A percentile compares a stretch with the other conserved stretches of the same genome.
Conservation (phyloP, 768 basidiomycete genomes). For the Boletus patriciae region DNA sequence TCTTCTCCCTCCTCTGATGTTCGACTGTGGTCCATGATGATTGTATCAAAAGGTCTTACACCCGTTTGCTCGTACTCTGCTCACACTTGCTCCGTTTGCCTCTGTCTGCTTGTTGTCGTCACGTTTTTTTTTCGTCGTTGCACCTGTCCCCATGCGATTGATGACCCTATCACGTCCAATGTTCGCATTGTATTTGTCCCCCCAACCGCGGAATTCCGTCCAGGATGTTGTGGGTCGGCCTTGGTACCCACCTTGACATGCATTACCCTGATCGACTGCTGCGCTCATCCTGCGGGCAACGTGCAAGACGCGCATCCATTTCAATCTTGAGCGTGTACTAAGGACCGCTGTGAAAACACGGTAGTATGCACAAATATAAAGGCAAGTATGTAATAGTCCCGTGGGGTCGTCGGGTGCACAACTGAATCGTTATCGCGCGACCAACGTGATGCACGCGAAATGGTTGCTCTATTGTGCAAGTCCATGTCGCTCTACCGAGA, state of each 20-base stretch:
- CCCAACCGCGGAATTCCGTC: neutral
- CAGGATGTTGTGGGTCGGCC: neutral
- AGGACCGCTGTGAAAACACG: neutral
- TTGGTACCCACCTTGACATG: too few species aligned
- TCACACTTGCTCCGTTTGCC: conserved; percentile 3
- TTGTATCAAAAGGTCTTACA: conserved; percentile 21
- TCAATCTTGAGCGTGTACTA: neutral
- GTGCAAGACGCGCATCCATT: neutral
- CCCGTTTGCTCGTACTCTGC: conserved; percentile 13
- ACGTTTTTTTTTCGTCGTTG: conserved; percentile 7
- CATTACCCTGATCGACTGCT: conserved; percentile 1
- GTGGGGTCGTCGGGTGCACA: neutral
- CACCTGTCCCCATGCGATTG: conserved; percentile 8
- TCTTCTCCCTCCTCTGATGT: conserved; percentile 6
- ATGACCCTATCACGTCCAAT: conserved; percentile 13
- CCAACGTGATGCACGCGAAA: neutral
- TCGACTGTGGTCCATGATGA: conserved; percentile 19
- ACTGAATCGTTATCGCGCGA: too few species aligned
- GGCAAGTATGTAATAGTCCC: neutral
- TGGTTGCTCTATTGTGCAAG: neutral
- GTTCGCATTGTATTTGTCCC: conserved; percentile 15
- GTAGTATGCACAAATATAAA: neutral
- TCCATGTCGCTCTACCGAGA: neutral
- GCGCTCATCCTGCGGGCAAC: conserved; percentile 1
- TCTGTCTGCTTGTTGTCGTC: conserved; percentile 7